Evolutionary conservation across 2,329 filamentous ascomycete genomes (phyloP).

Genomic region (Hypomyces rosellus): DNA sequence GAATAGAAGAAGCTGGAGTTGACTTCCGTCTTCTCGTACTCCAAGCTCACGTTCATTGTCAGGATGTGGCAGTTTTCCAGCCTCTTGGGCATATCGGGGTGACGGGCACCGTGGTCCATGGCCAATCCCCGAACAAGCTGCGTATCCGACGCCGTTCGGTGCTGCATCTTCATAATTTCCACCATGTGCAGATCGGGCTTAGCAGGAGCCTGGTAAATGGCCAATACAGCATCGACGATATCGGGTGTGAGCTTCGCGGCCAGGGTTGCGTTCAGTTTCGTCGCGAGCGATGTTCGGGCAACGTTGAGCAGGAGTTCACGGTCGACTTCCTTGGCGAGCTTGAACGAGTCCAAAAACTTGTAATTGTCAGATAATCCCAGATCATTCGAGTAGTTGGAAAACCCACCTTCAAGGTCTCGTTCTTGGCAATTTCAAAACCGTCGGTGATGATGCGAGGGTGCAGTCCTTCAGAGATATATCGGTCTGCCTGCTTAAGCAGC

Average conservation of each 20-base stretch:
- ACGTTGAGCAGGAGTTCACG: constrained; percentile 90
- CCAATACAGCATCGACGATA: constrained; percentile 92
- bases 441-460: constrained; percentile 96
- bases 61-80: constrained; percentile 94
- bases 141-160: constrained; percentile 91
- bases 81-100: constrained; percentile 96
- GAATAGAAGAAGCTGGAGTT: constrained; percentile 99
- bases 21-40: constrained; percentile 99
- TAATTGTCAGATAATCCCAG: constrained; percentile 12
- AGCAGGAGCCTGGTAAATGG: constrained; percentile 81
- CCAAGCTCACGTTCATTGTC: constrained; percentile 90
- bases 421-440: constrained; percentile 95
- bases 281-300: constrained; percentile 87
- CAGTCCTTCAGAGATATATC: constrained; percentile 93
- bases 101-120: constrained; percentile 88
- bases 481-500: constrained; percentile 93
- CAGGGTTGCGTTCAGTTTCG: constrained; percentile 85
- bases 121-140: constrained; percentile 91
- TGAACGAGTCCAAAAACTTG: constrained; percentile 90
- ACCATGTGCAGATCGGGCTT: constrained; percentile 99
- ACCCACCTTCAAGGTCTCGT: constrained; percentile 74
- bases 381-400: background rate
- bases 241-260: constrained; percentile 88
- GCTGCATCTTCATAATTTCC: constrained; percentile 99
- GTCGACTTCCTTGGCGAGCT: constrained; percentile 81